Percentiles rank a stretch among this genome's conserved stretches.
Conservation (phyloP, 1,284 basidiomycete species). For the Irpex rosettiformis region DNA sequence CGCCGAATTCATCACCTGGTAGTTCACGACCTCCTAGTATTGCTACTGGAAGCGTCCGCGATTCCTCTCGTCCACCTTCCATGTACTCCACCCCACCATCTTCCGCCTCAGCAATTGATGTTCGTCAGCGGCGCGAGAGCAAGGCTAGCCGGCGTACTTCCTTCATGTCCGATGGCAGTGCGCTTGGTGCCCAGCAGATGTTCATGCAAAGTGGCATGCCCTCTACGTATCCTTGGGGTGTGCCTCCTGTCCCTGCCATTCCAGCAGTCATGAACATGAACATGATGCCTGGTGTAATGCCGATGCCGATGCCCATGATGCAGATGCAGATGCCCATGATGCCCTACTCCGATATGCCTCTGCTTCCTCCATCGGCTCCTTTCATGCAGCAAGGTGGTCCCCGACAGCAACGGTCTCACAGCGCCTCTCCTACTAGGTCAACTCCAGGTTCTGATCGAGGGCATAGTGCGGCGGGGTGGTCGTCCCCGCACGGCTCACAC, state of each 20-base stretch:
- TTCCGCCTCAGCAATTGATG: constrained; percentile 54
- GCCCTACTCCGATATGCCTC: constrained; percentile 48
- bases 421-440: constrained; percentile 25
- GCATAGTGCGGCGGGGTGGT: constrained; percentile 6
- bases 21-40: constrained; percentile 50
- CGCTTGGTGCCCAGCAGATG: constrained; percentile 16
- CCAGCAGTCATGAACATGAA: constrained; percentile 34
- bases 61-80: constrained; percentile 49
- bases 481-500: constrained; percentile 3
- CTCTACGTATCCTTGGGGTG: constrained; percentile 26
- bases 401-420: constrained; percentile 24
- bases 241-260: constrained; percentile 29
- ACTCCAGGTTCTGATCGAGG: constrained; percentile 20
- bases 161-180: constrained; percentile 33
- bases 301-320: constrained; percentile 26
- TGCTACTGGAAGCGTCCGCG: constrained; percentile 17
- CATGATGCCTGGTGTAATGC: constrained; percentile 24
- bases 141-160: constrained; percentile 42
- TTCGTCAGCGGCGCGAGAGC: constrained; percentile 31
- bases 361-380: constrained; percentile 69
- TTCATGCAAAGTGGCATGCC: constrained; percentile 15
- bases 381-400: constrained; percentile 56
- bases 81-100: constrained; percentile 40
- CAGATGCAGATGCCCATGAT: constrained; percentile 22
- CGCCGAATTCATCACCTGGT: constrained; percentile 38